These are phyloP conservation scores for Scytalidium sp. DNA, from an alignment of 2,329 filamentous ascomycete species.

Conservation along the genomic window DNA sequence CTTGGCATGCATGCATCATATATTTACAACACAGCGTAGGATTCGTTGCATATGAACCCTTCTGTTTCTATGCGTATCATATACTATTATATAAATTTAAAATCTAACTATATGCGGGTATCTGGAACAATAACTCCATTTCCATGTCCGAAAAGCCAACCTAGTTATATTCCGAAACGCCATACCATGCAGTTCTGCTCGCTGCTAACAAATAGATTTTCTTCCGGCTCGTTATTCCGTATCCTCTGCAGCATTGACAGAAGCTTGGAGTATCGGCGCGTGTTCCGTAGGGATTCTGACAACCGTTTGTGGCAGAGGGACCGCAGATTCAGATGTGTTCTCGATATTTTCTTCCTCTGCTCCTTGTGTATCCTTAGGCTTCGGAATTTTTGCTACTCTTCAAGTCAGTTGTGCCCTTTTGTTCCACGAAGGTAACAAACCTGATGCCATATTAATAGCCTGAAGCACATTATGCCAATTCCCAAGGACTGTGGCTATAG, in stretches of 20 bases:
- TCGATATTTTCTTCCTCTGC: conserved; percentile 39
- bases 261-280: conserved; percentile 55
- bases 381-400: conserved; percentile 64
- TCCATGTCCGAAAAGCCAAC: not conserved
- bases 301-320: conserved; percentile 73
- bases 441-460: conserved; percentile 82
- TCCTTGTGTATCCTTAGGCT: conserved; percentile 44
- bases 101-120: not conserved
- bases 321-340: conserved; percentile 28
- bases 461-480: conserved; percentile 88
- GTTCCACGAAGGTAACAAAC: conserved; percentile 44
- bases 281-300: conserved; percentile 84
- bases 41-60: too few species aligned
- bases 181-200: not conserved
- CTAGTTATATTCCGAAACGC: not conserved
- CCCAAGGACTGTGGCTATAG: conserved; percentile 77
- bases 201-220: not conserved
- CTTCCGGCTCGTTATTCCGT: conserved; percentile 4
- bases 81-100: not conserved
- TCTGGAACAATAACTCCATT: not conserved
- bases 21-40: too few species aligned
- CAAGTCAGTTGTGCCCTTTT: conserved; percentile 13
- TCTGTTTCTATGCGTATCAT: too few species aligned
- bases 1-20: not conserved
- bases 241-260: conserved; percentile 9